phyloP scores from a whole-genome alignment of 2,329 filamentous ascomycete species.

The Botrytis tulipae region DNA sequence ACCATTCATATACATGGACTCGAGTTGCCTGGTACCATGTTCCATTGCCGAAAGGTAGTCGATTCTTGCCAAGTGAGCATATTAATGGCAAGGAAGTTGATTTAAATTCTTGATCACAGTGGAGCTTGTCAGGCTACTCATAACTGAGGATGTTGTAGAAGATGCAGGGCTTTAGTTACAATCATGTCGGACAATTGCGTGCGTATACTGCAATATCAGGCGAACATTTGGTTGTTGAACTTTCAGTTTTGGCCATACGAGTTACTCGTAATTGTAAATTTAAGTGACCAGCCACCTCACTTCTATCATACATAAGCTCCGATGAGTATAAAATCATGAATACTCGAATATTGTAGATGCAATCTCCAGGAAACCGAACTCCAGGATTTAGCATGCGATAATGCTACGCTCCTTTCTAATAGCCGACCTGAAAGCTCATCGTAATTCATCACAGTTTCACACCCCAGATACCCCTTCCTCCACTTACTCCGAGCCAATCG shows the following conservation, averaged over 20 bases:
- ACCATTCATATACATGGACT: conserved; percentile 57
- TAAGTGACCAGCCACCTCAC: neutral
- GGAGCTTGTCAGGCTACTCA: conserved; percentile 57
- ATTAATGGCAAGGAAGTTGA: conserved; percentile 52
- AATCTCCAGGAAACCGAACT: conserved; percentile 28
- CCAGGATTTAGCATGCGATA: conserved; percentile 31
- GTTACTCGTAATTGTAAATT: conserved; percentile 13
- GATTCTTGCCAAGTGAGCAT: conserved; percentile 18
- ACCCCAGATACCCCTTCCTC: conserved; percentile 79
- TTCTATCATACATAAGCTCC: conserved; percentile 28
- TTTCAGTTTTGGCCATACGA: neutral
- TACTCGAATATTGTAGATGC: conserved; percentile 31
- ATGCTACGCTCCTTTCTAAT: conserved; percentile 24
- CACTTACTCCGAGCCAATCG: conserved; percentile 82
- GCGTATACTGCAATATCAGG: neutral
- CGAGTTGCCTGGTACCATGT: conserved; percentile 59
- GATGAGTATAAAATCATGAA: conserved; percentile 24
- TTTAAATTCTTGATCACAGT: conserved; percentile 57
- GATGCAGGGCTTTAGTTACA: neutral
- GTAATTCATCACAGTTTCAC: conserved; percentile 37
- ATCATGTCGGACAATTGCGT: neutral
- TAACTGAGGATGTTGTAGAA: conserved; percentile 34
- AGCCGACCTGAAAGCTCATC: conserved; percentile 19
- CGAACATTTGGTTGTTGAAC: neutral
- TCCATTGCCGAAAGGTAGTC: conserved; percentile 36